Percentiles rank a stretch among this genome's conserved stretches.
phyloP scores from a whole-genome alignment of 1,284 basidiomycete species.

The Cutaneotrichosporon spelunceum region DNA sequence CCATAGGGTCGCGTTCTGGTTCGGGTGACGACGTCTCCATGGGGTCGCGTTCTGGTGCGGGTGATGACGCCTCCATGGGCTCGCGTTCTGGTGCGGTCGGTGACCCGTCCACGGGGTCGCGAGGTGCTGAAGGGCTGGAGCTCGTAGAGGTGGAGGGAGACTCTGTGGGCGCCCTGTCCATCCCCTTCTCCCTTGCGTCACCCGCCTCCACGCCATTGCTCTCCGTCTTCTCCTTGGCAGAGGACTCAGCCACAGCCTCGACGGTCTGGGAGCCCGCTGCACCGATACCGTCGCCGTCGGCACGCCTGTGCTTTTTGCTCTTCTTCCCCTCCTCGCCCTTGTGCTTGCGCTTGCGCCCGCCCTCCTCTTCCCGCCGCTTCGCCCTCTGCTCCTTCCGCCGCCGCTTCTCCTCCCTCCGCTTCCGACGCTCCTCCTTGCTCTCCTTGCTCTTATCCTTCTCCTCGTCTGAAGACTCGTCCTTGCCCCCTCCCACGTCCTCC shows the following conservation, averaged over 20 bases:
- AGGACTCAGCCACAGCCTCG: background rate
- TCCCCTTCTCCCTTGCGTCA: background rate
- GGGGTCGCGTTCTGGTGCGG: no score
- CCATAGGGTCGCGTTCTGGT: background rate
- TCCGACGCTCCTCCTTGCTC: conserved; percentile 10
- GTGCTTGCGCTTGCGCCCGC: conserved; percentile 6
- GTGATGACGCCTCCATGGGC: conserved; percentile 2
- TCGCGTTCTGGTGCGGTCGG: background rate
- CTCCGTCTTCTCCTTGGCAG: background rate
- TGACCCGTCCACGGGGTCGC: conserved; percentile 5
- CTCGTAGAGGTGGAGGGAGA: background rate
- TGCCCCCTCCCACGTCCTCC: background rate
- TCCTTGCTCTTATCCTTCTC: background rate
- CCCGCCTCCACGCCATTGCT: background rate
- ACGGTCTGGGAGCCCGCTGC: background rate
- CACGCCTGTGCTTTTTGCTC: conserved; percentile 6
- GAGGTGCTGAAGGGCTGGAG: background rate
- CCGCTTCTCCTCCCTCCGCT: conserved; percentile 9
- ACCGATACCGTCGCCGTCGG: background rate
- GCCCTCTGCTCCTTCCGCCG: conserved; percentile 11
- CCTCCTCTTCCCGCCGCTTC: conserved; percentile 3
- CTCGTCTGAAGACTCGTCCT: background rate
- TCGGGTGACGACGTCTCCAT: conserved; percentile 2
- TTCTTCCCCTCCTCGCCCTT: conserved; percentile 1
- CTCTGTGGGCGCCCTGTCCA: conserved; percentile 1